Base-by-base conservation (phyloP, 257 asterid genomes). In the Nicotiana obtusifolia region DNA sequence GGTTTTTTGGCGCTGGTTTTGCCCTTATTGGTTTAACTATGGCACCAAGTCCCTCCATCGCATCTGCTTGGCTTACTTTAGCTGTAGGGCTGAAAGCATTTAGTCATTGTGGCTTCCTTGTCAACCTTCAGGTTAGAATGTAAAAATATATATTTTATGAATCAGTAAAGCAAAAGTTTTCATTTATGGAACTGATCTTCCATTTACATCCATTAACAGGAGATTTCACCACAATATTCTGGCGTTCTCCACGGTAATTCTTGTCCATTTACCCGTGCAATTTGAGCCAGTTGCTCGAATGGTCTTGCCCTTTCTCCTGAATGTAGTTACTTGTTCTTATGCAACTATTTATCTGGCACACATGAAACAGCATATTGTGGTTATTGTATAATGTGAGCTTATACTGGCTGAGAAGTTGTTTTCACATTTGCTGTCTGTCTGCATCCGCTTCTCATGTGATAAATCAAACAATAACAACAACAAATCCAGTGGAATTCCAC, bases 91-190 rank as follows among this genome's bases (percentile, higher is more conserved):
- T 95, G 84, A 95, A 95, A 89, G 89, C 98, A 24, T 95, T 95
- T 83, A 94, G 99, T 83, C 99, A 95, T 81, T 91, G 93, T 85
- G 99, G 99, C 81, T 95, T 95, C 90, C 99, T 95, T 80, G 99
- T 95, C 65, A 95, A 95, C 87, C 89, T 94, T 86, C 99, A 95
- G 97, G 99, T 93, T 81, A 78, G 81, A 86, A 78, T 64, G 82
- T 83, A 85, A 28, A 24, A 24, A 15, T 41, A 65, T 75, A 78
- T 19, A 35, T 64, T 82, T 82, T 47, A 78, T 83, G 77, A 71
- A 78, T 81, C 80, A 66, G 31, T 53, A 82, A 80, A 76, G 77
- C 82, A 75, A 56, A 81, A 52, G 57, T 82, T 53, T 49, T 37
- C 64, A 68, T 35, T 75, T 54, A 37, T 61, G 31, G 84, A 85